phyloP scores from a whole-genome alignment of 495 filamentous ascomycete genomes.

The Penicillium mononematosum region DNA sequence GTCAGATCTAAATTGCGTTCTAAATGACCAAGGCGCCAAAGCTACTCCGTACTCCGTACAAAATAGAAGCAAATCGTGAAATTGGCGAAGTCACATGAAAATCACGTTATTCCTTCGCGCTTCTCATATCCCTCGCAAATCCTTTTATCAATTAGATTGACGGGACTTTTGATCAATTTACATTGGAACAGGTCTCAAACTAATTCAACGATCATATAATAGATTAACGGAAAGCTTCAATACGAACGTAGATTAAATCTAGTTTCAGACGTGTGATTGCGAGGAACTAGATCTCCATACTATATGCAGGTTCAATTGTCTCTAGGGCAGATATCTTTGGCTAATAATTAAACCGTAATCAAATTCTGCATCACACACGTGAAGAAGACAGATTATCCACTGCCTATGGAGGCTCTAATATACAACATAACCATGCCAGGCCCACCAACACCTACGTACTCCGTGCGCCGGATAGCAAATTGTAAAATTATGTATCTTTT shows the following conservation, averaged over 20 bases:
- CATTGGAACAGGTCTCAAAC: neutral
- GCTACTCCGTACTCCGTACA: neutral
- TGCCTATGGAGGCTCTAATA: neutral
- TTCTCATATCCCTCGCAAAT: neutral
- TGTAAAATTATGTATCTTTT: no score
- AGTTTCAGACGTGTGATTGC: constrained; percentile 2
- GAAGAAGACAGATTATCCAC: neutral
- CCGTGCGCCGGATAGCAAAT: no score
- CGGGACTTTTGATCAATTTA: neutral
- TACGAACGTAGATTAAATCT: constrained; percentile 1
- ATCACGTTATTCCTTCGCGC: constrained; percentile 5
- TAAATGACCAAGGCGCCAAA: neutral
- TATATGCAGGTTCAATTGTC: constrained; percentile 5
- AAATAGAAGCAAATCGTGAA: neutral
- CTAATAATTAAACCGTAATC: neutral
- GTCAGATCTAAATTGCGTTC: neutral
- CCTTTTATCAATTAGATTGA: neutral
- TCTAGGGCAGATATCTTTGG: neutral
- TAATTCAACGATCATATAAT: neutral
- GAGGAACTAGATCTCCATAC: neutral
- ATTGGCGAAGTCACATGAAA: neutral
- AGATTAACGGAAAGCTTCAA: neutral
- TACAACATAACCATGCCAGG: neutral
- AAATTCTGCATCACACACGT: no score
- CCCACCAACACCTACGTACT: no score